Conservation (phyloP, 257 asterid species). For the Solanum bulbocastanum region DNA sequence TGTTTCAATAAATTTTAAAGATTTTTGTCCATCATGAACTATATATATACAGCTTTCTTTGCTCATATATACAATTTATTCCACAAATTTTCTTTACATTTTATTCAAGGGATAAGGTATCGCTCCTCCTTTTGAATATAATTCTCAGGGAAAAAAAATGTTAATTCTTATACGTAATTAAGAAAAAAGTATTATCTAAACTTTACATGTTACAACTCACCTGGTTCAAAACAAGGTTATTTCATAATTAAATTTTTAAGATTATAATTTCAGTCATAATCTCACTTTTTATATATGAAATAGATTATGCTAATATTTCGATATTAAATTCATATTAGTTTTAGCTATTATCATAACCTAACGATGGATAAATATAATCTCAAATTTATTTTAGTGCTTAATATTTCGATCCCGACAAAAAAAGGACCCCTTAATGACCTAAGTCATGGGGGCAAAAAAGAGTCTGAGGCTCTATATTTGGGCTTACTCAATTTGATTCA, state of each 20-base stretch:
- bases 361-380: too few relatives aligned
- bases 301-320: too few relatives aligned
- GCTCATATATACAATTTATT: background rate
- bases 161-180: background rate
- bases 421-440: background rate
- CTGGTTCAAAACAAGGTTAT: background rate
- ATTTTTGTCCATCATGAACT: background rate
- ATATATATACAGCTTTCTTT: background rate
- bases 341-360: background rate
- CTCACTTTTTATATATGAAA: too few relatives aligned
- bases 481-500: background rate
- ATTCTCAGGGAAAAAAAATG: background rate
- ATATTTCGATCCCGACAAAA: too few relatives aligned
- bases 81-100: background rate
- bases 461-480: background rate
- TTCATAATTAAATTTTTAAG: background rate
- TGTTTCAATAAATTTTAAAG: background rate
- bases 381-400: background rate
- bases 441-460: background rate
- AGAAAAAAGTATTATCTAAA: background rate
- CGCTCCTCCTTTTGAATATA: background rate
- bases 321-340: too few relatives aligned
- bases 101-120: background rate
- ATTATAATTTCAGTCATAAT: too few relatives aligned
- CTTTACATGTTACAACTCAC: background rate